A percentile compares a stretch with the other conserved stretches of the same genome.
These are phyloP conservation scores for Clitopilus hobsonii DNA, from an alignment of 768 basidiomycete species.

Conservation along the genomic window DNA sequence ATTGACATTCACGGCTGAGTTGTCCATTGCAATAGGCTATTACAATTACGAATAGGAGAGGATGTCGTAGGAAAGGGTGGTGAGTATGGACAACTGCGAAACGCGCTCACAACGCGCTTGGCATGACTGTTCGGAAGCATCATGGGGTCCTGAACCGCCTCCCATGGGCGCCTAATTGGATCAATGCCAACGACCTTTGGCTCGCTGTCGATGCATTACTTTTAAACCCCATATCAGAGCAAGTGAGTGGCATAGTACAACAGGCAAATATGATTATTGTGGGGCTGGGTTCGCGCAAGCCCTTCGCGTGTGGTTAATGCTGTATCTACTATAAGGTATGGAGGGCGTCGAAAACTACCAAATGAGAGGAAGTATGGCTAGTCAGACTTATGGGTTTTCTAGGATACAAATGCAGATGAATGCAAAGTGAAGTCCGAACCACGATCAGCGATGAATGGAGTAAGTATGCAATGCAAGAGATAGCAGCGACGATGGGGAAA, in stretches of 20 bases:
- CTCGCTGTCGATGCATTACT: too few relatives aligned
- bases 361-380: not conserved
- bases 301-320: slow-evolving; percentile 26
- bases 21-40: too few relatives aligned
- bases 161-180: too few relatives aligned
- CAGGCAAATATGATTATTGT: slow-evolving; percentile 16
- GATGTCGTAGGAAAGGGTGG: not conserved
- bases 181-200: too few relatives aligned
- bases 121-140: too few relatives aligned
- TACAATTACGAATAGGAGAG: too few relatives aligned
- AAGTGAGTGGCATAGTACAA: not conserved
- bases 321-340: slow-evolving; percentile 7
- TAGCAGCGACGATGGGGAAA: not conserved
- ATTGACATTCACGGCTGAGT: slow-evolving; percentile 36
- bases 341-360: not conserved
- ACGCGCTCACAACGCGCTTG: not conserved
- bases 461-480: not conserved
- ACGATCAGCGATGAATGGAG: not conserved
- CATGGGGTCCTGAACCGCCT: too few relatives aligned
- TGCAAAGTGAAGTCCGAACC: not conserved
- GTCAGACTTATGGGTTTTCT: not conserved
- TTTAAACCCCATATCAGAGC: too few relatives aligned
- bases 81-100: too few relatives aligned
- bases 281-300: slow-evolving; percentile 33
- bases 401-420: not conserved